Percentiles rank a stretch among this genome's conserved stretches.
Evolutionary conservation across 116 monocot species (phyloP).

Genomic region (Zostera marina): DNA sequence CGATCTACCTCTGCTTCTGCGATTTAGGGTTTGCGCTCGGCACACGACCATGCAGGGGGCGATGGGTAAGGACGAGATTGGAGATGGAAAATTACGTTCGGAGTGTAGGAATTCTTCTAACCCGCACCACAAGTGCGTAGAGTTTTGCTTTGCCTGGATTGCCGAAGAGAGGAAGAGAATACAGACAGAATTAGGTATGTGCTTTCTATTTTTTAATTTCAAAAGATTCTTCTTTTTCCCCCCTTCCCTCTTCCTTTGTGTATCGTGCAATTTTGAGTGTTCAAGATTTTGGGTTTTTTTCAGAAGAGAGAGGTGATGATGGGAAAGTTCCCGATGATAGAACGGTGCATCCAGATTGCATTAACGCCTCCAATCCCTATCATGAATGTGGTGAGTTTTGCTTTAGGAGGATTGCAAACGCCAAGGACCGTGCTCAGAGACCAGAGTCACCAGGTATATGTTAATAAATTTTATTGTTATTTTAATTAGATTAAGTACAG

Average conservation of each 20-base stretch:
- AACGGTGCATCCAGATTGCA: conserved; percentile 21
- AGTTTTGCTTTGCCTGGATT: conserved; percentile 21
- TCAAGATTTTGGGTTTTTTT: background rate
- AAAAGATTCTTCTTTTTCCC: background rate
- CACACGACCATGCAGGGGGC: background rate
- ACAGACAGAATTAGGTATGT: conserved; percentile 3
- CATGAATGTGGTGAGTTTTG: conserved; percentile 25
- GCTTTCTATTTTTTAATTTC: background rate
- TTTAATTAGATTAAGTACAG: background rate
- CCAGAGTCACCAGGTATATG: background rate
- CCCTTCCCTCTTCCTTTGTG: background rate
- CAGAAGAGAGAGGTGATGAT: conserved; percentile 3
- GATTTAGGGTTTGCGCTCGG: too few species aligned
- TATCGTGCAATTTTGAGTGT: background rate
- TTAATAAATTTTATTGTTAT: background rate
- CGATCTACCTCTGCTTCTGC: too few species aligned
- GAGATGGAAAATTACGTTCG: conserved; percentile 7
- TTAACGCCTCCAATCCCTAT: conserved; percentile 22
- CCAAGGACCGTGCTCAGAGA: conserved; percentile 6
- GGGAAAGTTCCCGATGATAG: conserved; percentile 10
- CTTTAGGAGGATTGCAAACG: conserved; percentile 16
- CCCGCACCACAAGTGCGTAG: conserved; percentile 21
- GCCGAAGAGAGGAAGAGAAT: conserved; percentile 7
- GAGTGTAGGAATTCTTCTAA: conserved; percentile 23
- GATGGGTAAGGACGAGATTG: background rate